Conservation (phyloP, 1,284 basidiomycete species). For the Anthracocystis walkeri region DNA sequence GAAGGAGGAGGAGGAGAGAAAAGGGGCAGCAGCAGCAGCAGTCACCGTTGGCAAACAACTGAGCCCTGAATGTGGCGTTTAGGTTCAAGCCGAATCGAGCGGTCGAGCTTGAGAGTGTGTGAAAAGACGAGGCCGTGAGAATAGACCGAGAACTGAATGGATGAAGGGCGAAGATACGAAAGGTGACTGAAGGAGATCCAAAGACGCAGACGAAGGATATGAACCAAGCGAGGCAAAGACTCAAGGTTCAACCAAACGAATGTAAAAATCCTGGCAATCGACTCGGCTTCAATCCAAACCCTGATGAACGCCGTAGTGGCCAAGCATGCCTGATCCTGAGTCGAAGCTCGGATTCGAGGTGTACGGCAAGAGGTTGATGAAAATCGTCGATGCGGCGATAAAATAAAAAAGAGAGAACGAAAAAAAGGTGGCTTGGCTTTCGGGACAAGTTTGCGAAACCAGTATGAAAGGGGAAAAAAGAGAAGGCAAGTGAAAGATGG, state of each 20-base stretch:
- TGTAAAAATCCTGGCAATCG: not conserved
- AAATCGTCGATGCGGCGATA: slow-evolving; percentile 5
- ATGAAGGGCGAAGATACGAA: not conserved
- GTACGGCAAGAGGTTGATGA: not conserved
- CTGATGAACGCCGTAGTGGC: not conserved
- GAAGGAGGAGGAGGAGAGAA: not conserved
- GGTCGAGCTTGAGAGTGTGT: no score
- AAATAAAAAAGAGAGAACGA: not conserved
- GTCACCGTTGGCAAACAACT: no score
- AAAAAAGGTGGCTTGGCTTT: not conserved
- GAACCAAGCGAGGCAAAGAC: slow-evolving; percentile 10
- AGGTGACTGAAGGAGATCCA: not conserved
- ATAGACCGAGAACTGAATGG: not conserved
- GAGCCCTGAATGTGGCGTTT: no score
- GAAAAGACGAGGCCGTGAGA: no score
- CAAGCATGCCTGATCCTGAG: not conserved
- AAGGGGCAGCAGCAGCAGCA: no score
- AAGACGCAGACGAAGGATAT: not conserved
- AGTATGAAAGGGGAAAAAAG: not conserved
- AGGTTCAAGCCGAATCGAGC: no score
- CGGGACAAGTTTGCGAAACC: not conserved
- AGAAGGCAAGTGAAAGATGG: not conserved
- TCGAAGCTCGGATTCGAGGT: slow-evolving; percentile 3
- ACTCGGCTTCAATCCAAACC: not conserved
- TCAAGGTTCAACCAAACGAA: slow-evolving; percentile 30